Base-by-base conservation (phyloP, 306 rosid genomes). In the Senna siamea region DNA sequence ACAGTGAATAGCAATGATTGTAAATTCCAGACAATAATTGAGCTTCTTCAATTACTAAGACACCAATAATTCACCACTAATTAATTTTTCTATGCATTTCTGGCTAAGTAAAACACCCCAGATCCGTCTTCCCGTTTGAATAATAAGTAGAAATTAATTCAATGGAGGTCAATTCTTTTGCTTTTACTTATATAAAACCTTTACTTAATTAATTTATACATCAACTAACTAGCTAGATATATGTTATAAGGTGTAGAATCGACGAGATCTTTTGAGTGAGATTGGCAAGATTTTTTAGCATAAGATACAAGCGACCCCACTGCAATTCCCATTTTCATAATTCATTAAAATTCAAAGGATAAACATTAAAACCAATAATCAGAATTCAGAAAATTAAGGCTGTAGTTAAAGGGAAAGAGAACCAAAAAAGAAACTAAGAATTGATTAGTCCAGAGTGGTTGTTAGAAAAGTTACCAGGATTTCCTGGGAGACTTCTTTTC, bases 401-500 rank as follows among this genome's bases (percentile, higher is more conserved):
- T n/a, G n/a, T n/a, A n/a, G n/a, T n/a, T n/a, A n/a, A n/a, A n/a
- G n/a, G n/a, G n/a, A n/a, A n/a, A n/a, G n/a, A n/a, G n/a, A n/a
- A n/a, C n/a, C n/a, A n/a, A n/a, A n/a, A n/a, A n/a, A n/a, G n/a
- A n/a, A n/a, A n/a, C n/a, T n/a, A n/a, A n/a, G n/a, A n/a, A n/a
- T n/a, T n/a, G n/a, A n/a, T n/a, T n/a, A n/a, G n/a, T n/a, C n/a
- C n/a, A n/a, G n/a, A n/a, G n/a, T n/a, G 30, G 30, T 26, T 26
- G 30, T 26, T 26, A 26, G 30, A 26, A 26, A 26, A 26, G 30
- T 26, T 26, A 91, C 97, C 97, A 72, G 97, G 97, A 50, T 81
- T 91, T 79, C 97, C 97, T 43, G 97, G 95, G 40, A 86, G 85
- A 82, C 76, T 89, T 66, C 97, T 77, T 74, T 86, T 91, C 91